Conservation (phyloP, 202 grass and related monocot genomes). For the Digitaria exilis region DNA sequence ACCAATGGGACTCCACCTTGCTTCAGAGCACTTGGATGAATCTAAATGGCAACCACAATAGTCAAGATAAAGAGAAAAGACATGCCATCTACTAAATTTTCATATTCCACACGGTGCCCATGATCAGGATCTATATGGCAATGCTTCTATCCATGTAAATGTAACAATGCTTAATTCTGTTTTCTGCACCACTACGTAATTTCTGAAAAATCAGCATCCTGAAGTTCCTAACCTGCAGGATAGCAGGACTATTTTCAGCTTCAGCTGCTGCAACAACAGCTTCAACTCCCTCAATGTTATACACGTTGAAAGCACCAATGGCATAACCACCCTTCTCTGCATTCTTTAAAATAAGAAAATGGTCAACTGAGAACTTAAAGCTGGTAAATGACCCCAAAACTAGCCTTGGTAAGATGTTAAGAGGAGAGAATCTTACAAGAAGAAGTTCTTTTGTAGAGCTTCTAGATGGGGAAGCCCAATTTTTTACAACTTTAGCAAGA, state of each 20-base stretch:
- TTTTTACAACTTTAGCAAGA: slow-evolving; percentile 82
- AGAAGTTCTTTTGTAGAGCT: slow-evolving; percentile 84
- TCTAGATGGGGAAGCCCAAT: slow-evolving; percentile 68
- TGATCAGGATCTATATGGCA: background rate
- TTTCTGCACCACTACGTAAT: slow-evolving; percentile 2
- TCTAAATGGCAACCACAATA: slow-evolving; percentile 52
- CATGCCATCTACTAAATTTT: slow-evolving; percentile 7
- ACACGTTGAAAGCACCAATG: slow-evolving; percentile 98
- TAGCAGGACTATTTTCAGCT: slow-evolving; percentile 85
- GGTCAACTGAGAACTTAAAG: slow-evolving; percentile 29
- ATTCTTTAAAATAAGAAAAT: slow-evolving; percentile 59
- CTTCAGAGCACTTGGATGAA: slow-evolving; percentile 96
- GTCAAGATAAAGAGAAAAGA: slow-evolving; percentile 15
- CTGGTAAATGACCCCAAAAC: slow-evolving; percentile 22
- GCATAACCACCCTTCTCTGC: slow-evolving; percentile 88
- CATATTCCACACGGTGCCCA: background rate
- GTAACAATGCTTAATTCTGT: background rate
- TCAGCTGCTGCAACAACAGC: slow-evolving; percentile 93
- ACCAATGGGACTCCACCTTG: slow-evolving; percentile 77
- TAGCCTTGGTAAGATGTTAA: slow-evolving; percentile 19
- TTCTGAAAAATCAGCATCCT: slow-evolving; percentile 23
- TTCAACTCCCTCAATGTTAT: slow-evolving; percentile 94
- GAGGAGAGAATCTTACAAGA: slow-evolving; percentile 62
- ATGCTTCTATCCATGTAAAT: background rate
- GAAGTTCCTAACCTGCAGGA: slow-evolving; percentile 97